Percentiles rank a stretch among this genome's conserved stretches.
Conservation (phyloP, 2,329 filamentous ascomycete species). For the Ophiobolus disseminans region DNA sequence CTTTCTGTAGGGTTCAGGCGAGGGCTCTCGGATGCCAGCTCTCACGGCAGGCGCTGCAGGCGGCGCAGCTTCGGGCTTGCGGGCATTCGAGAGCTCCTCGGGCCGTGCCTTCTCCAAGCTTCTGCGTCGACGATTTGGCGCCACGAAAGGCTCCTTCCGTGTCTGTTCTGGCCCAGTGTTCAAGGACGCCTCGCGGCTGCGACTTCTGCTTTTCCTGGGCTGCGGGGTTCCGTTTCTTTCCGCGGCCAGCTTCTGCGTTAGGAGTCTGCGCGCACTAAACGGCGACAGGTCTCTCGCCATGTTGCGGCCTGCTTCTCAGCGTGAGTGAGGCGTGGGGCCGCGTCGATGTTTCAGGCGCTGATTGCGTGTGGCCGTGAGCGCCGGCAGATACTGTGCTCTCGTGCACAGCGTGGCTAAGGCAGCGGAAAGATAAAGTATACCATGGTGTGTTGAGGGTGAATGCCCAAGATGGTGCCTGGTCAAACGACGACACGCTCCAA, state of each 20-base stretch:
- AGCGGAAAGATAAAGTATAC: too few relatives aligned
- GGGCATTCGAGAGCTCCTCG: slow-evolving; percentile 18
- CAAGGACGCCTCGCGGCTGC: slow-evolving; percentile 16
- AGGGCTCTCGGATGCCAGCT: slow-evolving; percentile 21
- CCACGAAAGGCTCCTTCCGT: slow-evolving; percentile 15
- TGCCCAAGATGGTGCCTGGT: too few relatives aligned
- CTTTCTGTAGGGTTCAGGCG: slow-evolving; percentile 40
- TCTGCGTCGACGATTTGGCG: slow-evolving; percentile 18
- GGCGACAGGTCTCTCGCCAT: slow-evolving; percentile 42
- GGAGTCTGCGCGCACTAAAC: slow-evolving; percentile 39
- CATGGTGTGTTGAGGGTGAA: too few relatives aligned
- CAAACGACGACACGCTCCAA: too few relatives aligned
- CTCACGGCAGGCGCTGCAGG: slow-evolving; percentile 16
- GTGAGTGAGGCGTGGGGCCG: slow-evolving; percentile 7
- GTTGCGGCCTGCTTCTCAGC: slow-evolving; percentile 7
- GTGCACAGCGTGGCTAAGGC: too few relatives aligned
- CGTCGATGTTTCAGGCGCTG: slow-evolving; percentile 19
- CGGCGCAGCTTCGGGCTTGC: slow-evolving; percentile 15
- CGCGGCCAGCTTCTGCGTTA: slow-evolving; percentile 35
- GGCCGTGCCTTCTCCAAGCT: slow-evolving; percentile 23
- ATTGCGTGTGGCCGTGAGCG: slow-evolving; percentile 7
- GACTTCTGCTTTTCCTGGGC: slow-evolving; percentile 22
- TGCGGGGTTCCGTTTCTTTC: slow-evolving; percentile 22
- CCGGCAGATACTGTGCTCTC: neutral
- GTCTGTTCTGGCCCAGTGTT: slow-evolving; percentile 17